phyloP scores from a whole-genome alignment of 805 yeast species.

The Nakazawaea sp. region DNA sequence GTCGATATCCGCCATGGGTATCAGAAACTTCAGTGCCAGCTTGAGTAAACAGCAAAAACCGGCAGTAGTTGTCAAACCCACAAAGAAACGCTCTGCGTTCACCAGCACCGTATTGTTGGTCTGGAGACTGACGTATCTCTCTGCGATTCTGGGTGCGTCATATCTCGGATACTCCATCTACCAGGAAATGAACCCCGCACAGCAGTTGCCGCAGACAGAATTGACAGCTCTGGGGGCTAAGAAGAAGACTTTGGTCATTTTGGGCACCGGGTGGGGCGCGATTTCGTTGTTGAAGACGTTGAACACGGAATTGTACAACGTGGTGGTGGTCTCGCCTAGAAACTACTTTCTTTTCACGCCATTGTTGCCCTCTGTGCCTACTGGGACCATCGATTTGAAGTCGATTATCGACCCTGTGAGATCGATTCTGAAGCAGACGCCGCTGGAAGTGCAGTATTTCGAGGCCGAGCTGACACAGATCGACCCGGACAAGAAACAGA shows the following conservation, averaged over 20 bases:
- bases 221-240: constrained; percentile 42
- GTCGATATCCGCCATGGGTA: too few species aligned
- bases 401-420: constrained; percentile 94
- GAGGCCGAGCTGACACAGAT: constrained; percentile 89
- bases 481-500: constrained; percentile 62
- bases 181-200: constrained; percentile 53
- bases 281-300: constrained; percentile 76
- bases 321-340: constrained; percentile 86
- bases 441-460: constrained; percentile 72
- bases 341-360: constrained; percentile 95
- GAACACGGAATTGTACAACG: constrained; percentile 84
- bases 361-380: constrained; percentile 89
- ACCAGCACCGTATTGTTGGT: constrained; percentile 18
- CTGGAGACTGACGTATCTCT: constrained; percentile 45
- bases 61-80: constrained; percentile 1
- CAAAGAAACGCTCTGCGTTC: constrained; percentile 22
- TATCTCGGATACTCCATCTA: constrained; percentile 59
- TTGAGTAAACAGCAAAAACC: not conserved
- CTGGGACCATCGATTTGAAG: constrained; percentile 85
- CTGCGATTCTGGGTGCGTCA: constrained; percentile 46
- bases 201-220: constrained; percentile 51
- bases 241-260: constrained; percentile 70
- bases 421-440: constrained; percentile 66
- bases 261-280: constrained; percentile 95
- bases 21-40: not conserved